Percentiles rank a stretch among this genome's conserved stretches.
Conservation (phyloP, 768 basidiomycete genomes). For the Chalciporus piperatus region DNA sequence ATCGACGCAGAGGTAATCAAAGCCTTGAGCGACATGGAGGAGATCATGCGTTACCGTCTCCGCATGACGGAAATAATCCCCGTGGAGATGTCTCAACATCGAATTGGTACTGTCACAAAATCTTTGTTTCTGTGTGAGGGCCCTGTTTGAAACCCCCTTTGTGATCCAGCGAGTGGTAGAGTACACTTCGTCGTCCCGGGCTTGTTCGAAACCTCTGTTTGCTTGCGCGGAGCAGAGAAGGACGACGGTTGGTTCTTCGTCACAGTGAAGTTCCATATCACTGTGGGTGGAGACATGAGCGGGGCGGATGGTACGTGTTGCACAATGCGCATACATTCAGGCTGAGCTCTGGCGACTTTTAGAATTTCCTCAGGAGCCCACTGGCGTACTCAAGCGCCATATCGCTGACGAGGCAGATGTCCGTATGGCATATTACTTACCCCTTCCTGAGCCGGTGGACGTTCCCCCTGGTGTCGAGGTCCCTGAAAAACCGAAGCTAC, state of each 20-base stretch:
- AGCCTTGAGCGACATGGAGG: conserved; percentile 71
- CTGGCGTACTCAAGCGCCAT: conserved; percentile 58
- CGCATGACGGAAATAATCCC: conserved; percentile 79
- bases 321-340: not conserved
- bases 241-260: conserved; percentile 87
- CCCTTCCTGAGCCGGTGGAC: conserved; percentile 40
- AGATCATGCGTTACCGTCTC: conserved; percentile 75
- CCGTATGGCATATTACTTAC: conserved; percentile 63
- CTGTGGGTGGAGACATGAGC: conserved; percentile 69
- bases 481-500: conserved; percentile 48
- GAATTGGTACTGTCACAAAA: conserved; percentile 49
- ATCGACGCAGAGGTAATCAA: conserved; percentile 63
- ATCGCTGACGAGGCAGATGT: conserved; percentile 73
- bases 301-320: conserved; percentile 57
- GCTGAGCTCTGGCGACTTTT: not conserved
- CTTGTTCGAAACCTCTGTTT: conserved; percentile 72
- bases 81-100: conserved; percentile 71
- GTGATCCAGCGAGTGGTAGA: conserved; percentile 64
- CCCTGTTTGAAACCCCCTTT: conserved; percentile 15
- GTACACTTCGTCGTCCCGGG: conserved; percentile 72
- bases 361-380: conserved; percentile 76
- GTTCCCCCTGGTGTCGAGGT: conserved; percentile 40
- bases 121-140: conserved; percentile 14
- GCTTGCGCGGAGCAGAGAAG: conserved; percentile 64
- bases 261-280: conserved; percentile 70